Evolutionary conservation across 257 asterid species (phyloP).

Genomic region (Scutellaria barbata): DNA sequence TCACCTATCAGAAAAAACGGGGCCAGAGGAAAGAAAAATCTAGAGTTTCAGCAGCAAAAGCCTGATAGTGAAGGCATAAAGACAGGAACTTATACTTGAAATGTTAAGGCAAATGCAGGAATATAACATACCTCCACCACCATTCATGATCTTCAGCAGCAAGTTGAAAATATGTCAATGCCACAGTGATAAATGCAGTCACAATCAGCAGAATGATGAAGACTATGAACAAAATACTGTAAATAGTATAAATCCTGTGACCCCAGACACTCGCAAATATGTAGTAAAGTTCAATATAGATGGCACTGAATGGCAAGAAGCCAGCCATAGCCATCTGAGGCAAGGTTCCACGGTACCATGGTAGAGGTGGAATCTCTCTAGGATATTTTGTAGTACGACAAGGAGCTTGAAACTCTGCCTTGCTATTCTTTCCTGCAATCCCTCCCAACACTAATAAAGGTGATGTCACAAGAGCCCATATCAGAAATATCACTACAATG

Average conservation of each 20-base stretch:
- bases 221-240: conserved; percentile 82
- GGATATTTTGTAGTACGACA: conserved; percentile 84
- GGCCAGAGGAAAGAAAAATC: neutral
- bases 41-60: neutral
- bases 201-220: conserved; percentile 84
- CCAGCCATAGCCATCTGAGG: conserved; percentile 99
- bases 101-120: neutral
- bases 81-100: neutral
- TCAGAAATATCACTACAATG: conserved; percentile 76
- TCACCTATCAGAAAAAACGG: neutral
- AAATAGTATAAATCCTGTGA: conserved; percentile 86
- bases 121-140: conserved; percentile 83
- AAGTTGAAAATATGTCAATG: conserved; percentile 84
- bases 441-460: conserved; percentile 82
- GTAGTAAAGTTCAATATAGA: conserved; percentile 81
- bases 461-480: conserved; percentile 89
- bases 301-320: conserved; percentile 92
- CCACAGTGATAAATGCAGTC: conserved; percentile 89
- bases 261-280: conserved; percentile 97
- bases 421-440: conserved; percentile 83
- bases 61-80: neutral
- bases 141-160: conserved; percentile 97
- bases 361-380: conserved; percentile 78
- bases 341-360: conserved; percentile 84
- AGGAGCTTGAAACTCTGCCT: conserved; percentile 86